Base-by-base conservation (phyloP, 2,329 filamentous ascomycete genomes). In the Periconia digitata region DNA sequence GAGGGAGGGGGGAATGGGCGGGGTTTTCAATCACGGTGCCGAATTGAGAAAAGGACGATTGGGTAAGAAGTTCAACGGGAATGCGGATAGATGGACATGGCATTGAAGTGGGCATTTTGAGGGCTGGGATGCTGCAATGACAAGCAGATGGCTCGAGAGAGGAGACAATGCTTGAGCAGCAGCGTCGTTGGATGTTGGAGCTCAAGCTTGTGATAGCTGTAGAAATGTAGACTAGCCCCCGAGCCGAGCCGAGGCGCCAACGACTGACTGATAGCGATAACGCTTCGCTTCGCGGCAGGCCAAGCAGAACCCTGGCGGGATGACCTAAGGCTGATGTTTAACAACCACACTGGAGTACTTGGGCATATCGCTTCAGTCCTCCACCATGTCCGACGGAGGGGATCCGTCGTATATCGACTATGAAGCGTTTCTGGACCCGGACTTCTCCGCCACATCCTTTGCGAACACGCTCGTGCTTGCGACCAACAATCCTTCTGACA, bases 391-490 rank as follows among this genome's bases (percentile, higher is more conserved):
- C 35, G 70, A 74, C 20, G 65, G 66, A 38, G 85, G 87, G 49
- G 85, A 87, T 49, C 81, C 85, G 35, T 94, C 90, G 8, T 99
- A 99, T 74, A 92, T 99, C 67, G 92, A 97, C 81, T 95, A 96
- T 74, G 90, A 95, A 70, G 82, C 89, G 55, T 95, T 99, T 64
- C 83, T 96, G 56, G 83, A 87, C 41, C 89, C 91, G 10, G 77
- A 82, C 53, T 99, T 99, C 76, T 89, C 86, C 18, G 83, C 92
- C 6, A 79, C 87, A 17, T 75, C 81, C 15, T 96, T 97, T 67
- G 92, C 94, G 61, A 96, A 97, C 71, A 83, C 84, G 21, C 85
- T 99, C 50, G 89, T 97, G 41, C 84, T 92, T 48, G 81, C 86
- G 34, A 97, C 92, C 46, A 97, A 97, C 77, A 95, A 96, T 74